Evolutionary conservation across 768 basidiomycete genomes (phyloP), one percentile per base, ranked within the genome.

Genomic region (Sarcodon aspratus): DNA sequence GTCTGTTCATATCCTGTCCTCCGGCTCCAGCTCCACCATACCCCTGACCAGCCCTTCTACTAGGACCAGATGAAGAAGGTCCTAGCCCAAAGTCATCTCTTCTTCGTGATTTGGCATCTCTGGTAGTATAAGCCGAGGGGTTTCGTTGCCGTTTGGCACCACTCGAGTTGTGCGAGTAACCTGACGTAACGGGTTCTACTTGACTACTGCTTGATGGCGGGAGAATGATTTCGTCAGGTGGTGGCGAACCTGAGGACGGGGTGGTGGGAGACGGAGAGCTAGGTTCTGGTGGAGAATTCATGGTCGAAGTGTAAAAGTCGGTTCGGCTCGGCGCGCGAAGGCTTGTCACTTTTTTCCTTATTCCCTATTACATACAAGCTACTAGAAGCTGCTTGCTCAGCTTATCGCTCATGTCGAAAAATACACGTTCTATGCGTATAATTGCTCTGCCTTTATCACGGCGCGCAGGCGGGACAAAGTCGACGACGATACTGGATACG

Each of bases 201-300:
- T 42, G 40, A 17, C 17, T 42, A 13, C 13, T 13, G 9, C 13
- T 27, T 15, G 13, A 9, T 3, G 40, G 27, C 13, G 40, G 40
- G 40, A 42, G 40, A 17, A 60, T 61, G 48, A 60, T 63, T 37
- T 66, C 65, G 13, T 66, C 65, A 10, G 65, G 65, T 15, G 67
- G 56, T 35, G 67, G 67, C 35, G 65, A 67, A 21, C 57, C 67
- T 45, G 65, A 66, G n/a, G 67, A 63, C 44, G 66, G 64, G 0
- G 65, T 63, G 21, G 65, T 67, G 6, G 50, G 50, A 48, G 63
- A 57, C 42, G 65, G 65, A 34, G 65, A 66, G 36, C 54, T 64
- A 32, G 67, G 67, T 52, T 66, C 65, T n/a, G 47, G 36, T 10
- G 67, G 65, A 9, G 66, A 68, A 47, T 66, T 64, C 65, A 66